Evolutionary conservation across 345 rosid genomes (phyloP), one percentile per base, ranked within the genome.

Genomic region (Boechera retrofracta): DNA sequence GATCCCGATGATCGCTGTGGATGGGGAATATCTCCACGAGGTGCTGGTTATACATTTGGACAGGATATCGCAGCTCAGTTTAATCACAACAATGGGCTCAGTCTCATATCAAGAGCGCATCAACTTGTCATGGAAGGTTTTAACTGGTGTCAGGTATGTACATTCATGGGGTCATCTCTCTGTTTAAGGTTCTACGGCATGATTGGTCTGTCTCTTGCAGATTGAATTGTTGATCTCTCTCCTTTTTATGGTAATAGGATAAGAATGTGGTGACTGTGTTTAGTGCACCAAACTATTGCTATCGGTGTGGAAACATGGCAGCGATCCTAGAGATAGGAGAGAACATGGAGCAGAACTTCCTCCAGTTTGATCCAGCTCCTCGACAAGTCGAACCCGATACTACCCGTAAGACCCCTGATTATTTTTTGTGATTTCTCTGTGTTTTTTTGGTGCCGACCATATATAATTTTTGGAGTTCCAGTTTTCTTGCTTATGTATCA

Each of bases 291-390:
- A 90, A 90, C 78, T 90, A 90, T 77, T 90, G 93, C 55, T 88
- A 90, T 71, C 84, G 91, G 32, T 90, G 96, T 73, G 93, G 96
- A 73, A 90, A 90, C 74, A 90, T 90, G 96, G 96, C 96, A 51
- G 92, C 94, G 44, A 91, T 91, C 73, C 87, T 91, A 64, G 97
- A 91, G 81, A 86, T 91, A 59, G 91, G 91, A 55, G 97, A 89
- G 74, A 87, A 89, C 69, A 91, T 89, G 94, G 97, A 86, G 67
- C 94, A 89, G 69, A 88, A 86, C 63, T 91, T 91, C 78, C 92
- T 91, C 26, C 97, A 91, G 52, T 91, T 91, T 55, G 97, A 91
- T 79, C 97, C 97, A 42, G 97, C 97, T 10, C 94, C 97, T n/a
- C 83, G 94, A 61, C 94, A 89, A 73, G 86, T 86, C 31, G 94